phyloP scores from a whole-genome alignment of 23 red algal genomes.

The Gracilaria vermiculophylla region DNA sequence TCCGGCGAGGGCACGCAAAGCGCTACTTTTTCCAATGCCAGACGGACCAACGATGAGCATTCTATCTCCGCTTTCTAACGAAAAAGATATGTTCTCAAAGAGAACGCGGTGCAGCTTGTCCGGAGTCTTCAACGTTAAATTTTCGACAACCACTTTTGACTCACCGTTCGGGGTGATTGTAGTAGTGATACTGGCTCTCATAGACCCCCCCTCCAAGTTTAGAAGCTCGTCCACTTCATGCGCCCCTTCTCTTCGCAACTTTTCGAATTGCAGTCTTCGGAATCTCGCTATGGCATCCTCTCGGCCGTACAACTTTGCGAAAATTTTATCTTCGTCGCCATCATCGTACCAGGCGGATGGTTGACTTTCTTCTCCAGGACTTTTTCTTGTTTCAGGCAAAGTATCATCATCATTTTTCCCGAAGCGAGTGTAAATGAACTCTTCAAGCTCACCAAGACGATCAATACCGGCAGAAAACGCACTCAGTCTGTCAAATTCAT shows the following conservation, averaged over 20 bases:
- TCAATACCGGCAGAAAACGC: slow-evolving; percentile 93
- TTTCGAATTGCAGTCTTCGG: slow-evolving; percentile 26
- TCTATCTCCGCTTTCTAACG: slow-evolving; percentile 64
- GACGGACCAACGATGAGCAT: slow-evolving; percentile 88
- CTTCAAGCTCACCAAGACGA: slow-evolving; percentile 91
- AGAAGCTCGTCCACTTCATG: slow-evolving; percentile 2
- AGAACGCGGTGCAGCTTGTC: slow-evolving; percentile 67
- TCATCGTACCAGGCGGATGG: neutral
- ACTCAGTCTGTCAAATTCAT: slow-evolving; percentile 83
- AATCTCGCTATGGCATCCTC: slow-evolving; percentile 21
- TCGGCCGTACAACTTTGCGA: slow-evolving; percentile 22
- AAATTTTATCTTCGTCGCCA: neutral
- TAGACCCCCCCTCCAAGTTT: slow-evolving; percentile 23
- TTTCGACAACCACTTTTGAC: slow-evolving; percentile 40
- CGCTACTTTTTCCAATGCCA: slow-evolving; percentile 83
- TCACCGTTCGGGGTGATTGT: slow-evolving; percentile 33
- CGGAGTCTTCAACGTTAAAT: slow-evolving; percentile 65
- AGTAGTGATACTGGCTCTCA: neutral
- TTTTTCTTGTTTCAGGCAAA: neutral
- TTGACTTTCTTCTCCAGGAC: neutral
- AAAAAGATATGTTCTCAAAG: slow-evolving; percentile 64
- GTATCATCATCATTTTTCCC: neutral
- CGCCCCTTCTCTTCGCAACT: neutral
- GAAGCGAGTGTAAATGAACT: slow-evolving; percentile 74
- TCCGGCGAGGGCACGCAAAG: slow-evolving; percentile 87